Conservation (phyloP, 768 basidiomycete genomes). For the Mrakia frigida region DNA sequence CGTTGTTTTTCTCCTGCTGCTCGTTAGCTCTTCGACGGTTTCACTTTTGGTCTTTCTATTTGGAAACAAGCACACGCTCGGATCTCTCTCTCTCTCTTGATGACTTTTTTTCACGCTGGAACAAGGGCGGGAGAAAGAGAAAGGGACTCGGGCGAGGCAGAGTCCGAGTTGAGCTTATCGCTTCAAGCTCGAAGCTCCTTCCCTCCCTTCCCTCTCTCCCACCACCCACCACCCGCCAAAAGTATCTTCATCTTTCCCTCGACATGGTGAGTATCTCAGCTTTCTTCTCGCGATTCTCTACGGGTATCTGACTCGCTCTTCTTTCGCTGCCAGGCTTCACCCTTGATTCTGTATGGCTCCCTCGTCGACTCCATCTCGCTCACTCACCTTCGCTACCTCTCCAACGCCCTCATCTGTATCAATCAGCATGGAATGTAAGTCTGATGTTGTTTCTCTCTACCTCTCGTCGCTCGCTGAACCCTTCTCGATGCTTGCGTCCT, state of each 20-base stretch:
- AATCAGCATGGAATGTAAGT: slow-evolving; percentile 47
- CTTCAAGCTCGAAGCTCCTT: no score
- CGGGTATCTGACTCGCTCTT: no score
- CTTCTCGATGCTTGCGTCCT: not conserved
- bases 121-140: not conserved
- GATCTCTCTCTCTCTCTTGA: not conserved
- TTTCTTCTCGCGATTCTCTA: no score
- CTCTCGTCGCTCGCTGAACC: not conserved
- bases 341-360: slow-evolving; percentile 32
- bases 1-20: no score
- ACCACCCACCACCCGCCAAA: not conserved
- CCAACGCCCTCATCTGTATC: slow-evolving; percentile 57
- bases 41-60: no score
- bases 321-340: not conserved
- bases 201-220: not conserved
- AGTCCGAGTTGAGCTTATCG: no score
- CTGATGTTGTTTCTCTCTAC: not conserved
- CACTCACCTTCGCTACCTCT: slow-evolving; percentile 44
- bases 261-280: not conserved
- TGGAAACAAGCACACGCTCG: no score
- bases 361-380: slow-evolving; percentile 39
- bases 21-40: no score
- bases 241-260: not conserved
- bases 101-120: not conserved
- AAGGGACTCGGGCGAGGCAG: not conserved